Base-by-base conservation (phyloP, 306 rosid genomes). In the cucumber (Cucumis sativus) region DNA sequence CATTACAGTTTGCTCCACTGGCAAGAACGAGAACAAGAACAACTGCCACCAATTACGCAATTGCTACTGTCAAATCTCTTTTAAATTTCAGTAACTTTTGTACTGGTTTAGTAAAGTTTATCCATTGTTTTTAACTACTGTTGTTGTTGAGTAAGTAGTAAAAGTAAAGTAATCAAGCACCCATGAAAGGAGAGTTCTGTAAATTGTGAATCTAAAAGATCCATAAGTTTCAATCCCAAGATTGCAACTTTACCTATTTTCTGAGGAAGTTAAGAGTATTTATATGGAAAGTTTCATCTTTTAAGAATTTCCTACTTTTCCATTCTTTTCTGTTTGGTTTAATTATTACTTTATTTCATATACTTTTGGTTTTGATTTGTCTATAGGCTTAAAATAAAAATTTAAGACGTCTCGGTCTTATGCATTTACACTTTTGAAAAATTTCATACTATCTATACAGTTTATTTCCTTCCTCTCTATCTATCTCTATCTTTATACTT, bases 121-220 rank as follows among this genome's bases (percentile, higher is more conserved):
- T 54, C 7, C 21, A 0, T 3, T 14, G 1, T 54, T 52, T 54
- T 54, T 54, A 16, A 54, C 58, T 54, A 54, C 58, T 54, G 20
- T 49, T 62, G n/a, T 62, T 30, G 77, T 51, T 45, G 28, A 33
- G 30, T 59, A 54, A 54, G 28, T 74, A 74, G 65, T 54, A 9
- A 62, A 62, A 14, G 49, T 51, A 7, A 60, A 60, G 17, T 4
- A 33, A 30, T 3, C 8, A 17, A 20, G 10, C 65, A 30, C 51
- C 64, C 78, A 54, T 33, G 30, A 33, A 52, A n/a, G 17, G 45
- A 52, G 51, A 35, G 78, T 75, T 75, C 45, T 75, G 78, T 75
- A 57, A 55, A 75, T 56, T 35, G 78, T 75, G 65, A 74, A 74
- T 74, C 78, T 17, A 74, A 74, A 13, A 56, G 67, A 55, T 74